These are phyloP conservation scores for Vinca minor DNA, from an alignment of 257 asterid genomes.

Conservation along the genomic window DNA sequence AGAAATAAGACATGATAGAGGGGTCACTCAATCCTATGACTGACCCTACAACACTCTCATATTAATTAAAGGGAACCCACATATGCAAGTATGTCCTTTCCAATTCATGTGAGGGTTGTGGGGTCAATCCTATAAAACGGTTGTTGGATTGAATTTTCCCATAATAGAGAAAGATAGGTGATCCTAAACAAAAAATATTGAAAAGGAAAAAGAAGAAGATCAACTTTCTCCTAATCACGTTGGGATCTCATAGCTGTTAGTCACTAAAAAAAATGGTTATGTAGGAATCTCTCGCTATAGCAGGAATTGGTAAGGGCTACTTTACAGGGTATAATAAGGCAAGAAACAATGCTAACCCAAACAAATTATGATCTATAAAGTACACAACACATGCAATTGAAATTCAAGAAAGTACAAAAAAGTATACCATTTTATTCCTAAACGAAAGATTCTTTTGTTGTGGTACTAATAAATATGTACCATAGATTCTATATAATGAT, in stretches of 20 bases:
- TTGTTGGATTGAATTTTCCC: too few species aligned
- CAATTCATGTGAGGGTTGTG: too few species aligned
- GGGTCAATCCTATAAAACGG: too few species aligned
- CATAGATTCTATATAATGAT: too few species aligned
- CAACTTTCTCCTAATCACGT: background rate
- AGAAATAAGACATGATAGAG: too few species aligned
- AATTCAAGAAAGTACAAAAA: conserved; percentile 3
- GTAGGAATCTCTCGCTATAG: background rate
- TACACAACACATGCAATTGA: conserved; percentile 16
- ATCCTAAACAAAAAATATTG: too few species aligned
- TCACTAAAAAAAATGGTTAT: background rate
- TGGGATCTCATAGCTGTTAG: conserved; percentile 2
- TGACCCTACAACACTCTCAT: too few species aligned
- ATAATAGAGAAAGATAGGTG: too few species aligned
- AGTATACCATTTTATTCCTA: background rate
- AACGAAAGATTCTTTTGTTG: background rate
- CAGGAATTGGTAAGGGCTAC: background rate
- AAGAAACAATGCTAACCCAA: conserved; percentile 2
- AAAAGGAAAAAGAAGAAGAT: too few species aligned
- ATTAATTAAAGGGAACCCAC: too few species aligned
- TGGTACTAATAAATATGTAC: background rate
- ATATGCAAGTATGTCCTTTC: too few species aligned
- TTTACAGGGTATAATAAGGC: background rate
- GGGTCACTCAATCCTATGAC: too few species aligned
- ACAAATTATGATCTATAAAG: background rate